A percentile compares a stretch with the other conserved stretches of the same genome.
These are phyloP conservation scores for Hsuehochloa calcarea DNA, from an alignment of 176 grass and related monocot species.

Conservation along the genomic window DNA sequence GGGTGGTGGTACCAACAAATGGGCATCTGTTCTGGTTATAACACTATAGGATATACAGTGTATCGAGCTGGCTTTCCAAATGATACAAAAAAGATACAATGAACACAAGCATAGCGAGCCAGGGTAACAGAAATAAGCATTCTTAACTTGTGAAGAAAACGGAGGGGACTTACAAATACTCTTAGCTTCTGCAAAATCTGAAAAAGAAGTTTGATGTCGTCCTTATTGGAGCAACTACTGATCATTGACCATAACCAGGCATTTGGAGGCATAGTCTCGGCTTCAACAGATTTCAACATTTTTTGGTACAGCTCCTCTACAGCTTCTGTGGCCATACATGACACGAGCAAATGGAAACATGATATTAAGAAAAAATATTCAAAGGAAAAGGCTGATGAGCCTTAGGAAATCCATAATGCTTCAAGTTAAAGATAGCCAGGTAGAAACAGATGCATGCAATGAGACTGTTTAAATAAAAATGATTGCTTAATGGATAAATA, in stretches of 20 bases:
- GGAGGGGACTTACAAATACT: slow-evolving; percentile 68
- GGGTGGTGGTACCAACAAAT: background rate
- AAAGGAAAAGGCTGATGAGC: background rate
- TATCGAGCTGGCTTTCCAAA: background rate
- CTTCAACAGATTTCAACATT: slow-evolving; percentile 85
- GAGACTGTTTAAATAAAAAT: background rate
- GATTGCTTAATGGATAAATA: background rate
- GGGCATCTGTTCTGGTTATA: background rate
- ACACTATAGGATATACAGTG: background rate
- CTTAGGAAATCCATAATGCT: background rate
- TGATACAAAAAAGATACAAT: background rate
- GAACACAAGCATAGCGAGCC: background rate
- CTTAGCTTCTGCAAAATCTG: slow-evolving; percentile 80
- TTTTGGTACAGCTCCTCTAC: slow-evolving; percentile 81
- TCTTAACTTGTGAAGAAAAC: background rate
- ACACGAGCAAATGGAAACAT: slow-evolving; percentile 22
- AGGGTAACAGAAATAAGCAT: background rate
- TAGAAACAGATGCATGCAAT: background rate
- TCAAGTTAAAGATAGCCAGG: background rate
- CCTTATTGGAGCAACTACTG: slow-evolving; percentile 62
- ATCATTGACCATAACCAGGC: slow-evolving; percentile 93
- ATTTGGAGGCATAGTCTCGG: slow-evolving; percentile 91
- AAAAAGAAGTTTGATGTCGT: slow-evolving; percentile 91
- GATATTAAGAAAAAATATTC: background rate
- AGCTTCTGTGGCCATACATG: slow-evolving; percentile 48